Percentiles rank a stretch among this genome's conserved stretches.
Evolutionary conservation across 345 rosid genomes (phyloP).

Genomic region (Cardamine occulta): DNA sequence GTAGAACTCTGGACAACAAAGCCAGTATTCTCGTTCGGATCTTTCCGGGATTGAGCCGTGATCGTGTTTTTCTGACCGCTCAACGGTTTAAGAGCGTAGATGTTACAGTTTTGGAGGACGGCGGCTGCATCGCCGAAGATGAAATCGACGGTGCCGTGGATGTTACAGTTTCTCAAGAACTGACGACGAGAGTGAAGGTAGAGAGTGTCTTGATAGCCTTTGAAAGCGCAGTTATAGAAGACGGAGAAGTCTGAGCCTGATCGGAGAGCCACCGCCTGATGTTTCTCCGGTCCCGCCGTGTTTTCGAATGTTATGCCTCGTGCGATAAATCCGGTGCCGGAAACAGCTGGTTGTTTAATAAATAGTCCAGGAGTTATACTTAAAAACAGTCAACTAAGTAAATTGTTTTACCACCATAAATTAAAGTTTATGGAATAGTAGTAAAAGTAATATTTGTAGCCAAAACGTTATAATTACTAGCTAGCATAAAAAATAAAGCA

Average conservation of each 20-base stretch:
- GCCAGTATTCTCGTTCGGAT: slow-evolving; percentile 80
- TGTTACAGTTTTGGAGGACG: slow-evolving; percentile 66
- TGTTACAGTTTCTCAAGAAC: slow-evolving; percentile 76
- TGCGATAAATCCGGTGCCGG: slow-evolving; percentile 75
- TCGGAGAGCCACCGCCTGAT: slow-evolving; percentile 88
- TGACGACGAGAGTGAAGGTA: slow-evolving; percentile 80
- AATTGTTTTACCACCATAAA: not conserved
- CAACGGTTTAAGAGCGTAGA: slow-evolving; percentile 60
- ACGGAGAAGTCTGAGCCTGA: slow-evolving; percentile 82
- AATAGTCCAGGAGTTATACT: not conserved
- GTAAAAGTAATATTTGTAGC: not conserved
- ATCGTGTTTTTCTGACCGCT: slow-evolving; percentile 60
- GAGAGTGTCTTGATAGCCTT: slow-evolving; percentile 89
- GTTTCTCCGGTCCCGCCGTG: slow-evolving; percentile 84
- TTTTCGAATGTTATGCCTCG: slow-evolving; percentile 77
- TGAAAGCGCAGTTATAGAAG: slow-evolving; percentile 79
- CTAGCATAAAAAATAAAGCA: not conserved
- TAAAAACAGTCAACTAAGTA: not conserved
- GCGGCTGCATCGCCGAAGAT: slow-evolving; percentile 76
- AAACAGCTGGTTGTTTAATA: slow-evolving; percentile 54
- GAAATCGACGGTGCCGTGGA: slow-evolving; percentile 81
- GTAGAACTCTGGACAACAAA: slow-evolving; percentile 70
- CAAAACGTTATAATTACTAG: not conserved
- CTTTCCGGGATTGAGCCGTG: slow-evolving; percentile 75
- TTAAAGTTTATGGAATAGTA: not conserved